These are phyloP conservation scores for Chamaecyparis obtusa DNA, from an alignment of 75 land plant genomes.

Conservation along the genomic window DNA sequence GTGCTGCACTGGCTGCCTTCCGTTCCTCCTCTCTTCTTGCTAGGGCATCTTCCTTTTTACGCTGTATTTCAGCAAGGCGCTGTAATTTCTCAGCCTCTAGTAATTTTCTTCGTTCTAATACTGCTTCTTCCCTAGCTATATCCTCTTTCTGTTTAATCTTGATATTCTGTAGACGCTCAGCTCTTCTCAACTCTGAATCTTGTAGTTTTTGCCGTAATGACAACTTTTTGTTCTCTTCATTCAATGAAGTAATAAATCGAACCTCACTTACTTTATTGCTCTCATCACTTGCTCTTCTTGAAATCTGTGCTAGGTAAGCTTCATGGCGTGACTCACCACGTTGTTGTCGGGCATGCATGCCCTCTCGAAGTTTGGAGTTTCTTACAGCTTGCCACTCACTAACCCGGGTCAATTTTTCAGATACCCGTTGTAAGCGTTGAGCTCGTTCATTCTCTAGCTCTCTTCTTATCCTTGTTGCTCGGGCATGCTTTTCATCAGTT, in stretches of 20 bases:
- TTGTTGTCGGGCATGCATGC: constrained; percentile 85
- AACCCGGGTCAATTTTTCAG: constrained; percentile 87
- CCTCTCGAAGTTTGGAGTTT: constrained; percentile 73
- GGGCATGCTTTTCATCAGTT: constrained; percentile 91
- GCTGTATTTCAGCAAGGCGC: constrained; percentile 82
- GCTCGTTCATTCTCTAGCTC: constrained; percentile 91
- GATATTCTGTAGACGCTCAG: constrained; percentile 80
- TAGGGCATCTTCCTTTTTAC: constrained; percentile 92
- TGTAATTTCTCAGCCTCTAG: constrained; percentile 91
- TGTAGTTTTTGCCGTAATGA: constrained; percentile 88
- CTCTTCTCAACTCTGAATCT: constrained; percentile 89
- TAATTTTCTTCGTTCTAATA: constrained; percentile 75
- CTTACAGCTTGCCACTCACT: constrained; percentile 94
- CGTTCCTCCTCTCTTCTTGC: constrained; percentile 94
- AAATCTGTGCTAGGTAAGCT: constrained; percentile 90
- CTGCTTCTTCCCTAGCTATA: constrained; percentile 91
- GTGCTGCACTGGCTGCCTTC: constrained; percentile 89
- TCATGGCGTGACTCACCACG: constrained; percentile 93
- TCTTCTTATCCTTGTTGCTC: constrained; percentile 77
- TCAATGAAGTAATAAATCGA: constrained; percentile 91
- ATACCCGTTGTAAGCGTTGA: constrained; percentile 79
- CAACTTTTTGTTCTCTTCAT: constrained; percentile 90
- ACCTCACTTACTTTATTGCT: constrained; percentile 96
- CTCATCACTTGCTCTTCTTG: constrained; percentile 93
- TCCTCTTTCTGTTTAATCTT: constrained; percentile 92